phyloP scores from a whole-genome alignment of 495 filamentous ascomycete genomes.

The Alectoria sarmentosa region DNA sequence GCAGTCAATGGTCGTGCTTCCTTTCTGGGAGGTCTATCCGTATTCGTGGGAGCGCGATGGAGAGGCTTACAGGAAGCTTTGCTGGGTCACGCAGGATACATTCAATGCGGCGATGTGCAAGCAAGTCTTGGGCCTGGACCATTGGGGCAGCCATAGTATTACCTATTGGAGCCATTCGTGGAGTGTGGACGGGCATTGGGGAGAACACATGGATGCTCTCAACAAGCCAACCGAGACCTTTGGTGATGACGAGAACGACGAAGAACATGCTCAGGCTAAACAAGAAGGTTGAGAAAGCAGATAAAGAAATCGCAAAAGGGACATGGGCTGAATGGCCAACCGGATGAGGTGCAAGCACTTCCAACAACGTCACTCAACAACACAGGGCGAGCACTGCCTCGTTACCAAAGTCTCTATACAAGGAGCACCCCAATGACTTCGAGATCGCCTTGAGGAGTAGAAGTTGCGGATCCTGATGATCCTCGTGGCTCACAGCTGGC shows the following conservation, averaged over 20 bases:
- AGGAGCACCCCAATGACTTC: not conserved
- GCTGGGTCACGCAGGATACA: slow-evolving; percentile 14
- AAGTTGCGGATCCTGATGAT: not conserved
- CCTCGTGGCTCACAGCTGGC: not conserved
- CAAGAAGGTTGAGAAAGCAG: not conserved
- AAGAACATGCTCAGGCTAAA: not conserved
- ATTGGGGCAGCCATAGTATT: slow-evolving; percentile 22
- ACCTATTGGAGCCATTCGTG: slow-evolving; percentile 28
- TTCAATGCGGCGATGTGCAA: slow-evolving; percentile 24
- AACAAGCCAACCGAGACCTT: slow-evolving; percentile 43
- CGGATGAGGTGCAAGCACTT: not conserved
- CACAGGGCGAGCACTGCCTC: not conserved
- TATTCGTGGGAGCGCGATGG: slow-evolving; percentile 25
- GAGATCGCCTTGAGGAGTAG: not conserved
- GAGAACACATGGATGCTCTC: slow-evolving; percentile 69
- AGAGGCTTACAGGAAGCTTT: slow-evolving; percentile 11
- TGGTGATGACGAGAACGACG: not conserved
- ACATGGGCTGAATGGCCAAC: not conserved
- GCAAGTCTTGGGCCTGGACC: slow-evolving; percentile 14
- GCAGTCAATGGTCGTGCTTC: slow-evolving; percentile 20
- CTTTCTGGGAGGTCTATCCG: slow-evolving; percentile 24
- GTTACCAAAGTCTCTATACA: not conserved
- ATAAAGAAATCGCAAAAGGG: not conserved
- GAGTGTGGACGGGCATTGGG: slow-evolving; percentile 26
- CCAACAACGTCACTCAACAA: not conserved